Conservation (phyloP, 441 rosid species). For the Adansonia gregorii region DNA sequence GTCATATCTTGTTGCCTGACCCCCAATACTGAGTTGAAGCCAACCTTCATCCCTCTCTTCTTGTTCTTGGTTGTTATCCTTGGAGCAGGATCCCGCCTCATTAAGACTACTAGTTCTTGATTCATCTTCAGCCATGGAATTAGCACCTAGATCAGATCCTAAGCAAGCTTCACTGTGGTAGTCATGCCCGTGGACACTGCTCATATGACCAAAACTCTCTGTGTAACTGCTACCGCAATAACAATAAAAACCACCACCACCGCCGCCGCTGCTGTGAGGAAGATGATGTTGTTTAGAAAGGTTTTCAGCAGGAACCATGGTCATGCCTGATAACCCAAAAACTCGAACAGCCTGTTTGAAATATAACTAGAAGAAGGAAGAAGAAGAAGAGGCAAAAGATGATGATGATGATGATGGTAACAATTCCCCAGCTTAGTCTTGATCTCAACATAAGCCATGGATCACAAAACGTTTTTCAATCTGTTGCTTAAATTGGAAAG, state of each 20-base stretch:
- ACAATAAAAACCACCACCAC: constrained; percentile 29
- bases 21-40: constrained; percentile 83
- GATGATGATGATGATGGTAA: constrained; percentile 19
- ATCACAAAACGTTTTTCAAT: constrained; percentile 26
- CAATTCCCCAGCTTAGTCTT: constrained; percentile 26
- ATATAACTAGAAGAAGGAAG: constrained; percentile 16
- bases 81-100: constrained; percentile 60
- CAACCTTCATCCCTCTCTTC: constrained; percentile 57
- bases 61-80: constrained; percentile 45
- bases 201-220: constrained; percentile 48
- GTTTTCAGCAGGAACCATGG: constrained; percentile 73
- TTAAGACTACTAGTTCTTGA: constrained; percentile 67
- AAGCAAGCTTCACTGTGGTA: constrained; percentile 39
- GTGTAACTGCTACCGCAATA: constrained; percentile 35
- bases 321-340: constrained; percentile 48
- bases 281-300: constrained; percentile 38
- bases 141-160: constrained; percentile 60
- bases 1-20: constrained; percentile 36
- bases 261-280: constrained; percentile 22
- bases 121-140: constrained; percentile 85
- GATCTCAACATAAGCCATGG: constrained; percentile 50
- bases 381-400: neutral
- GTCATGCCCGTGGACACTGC: constrained; percentile 45
- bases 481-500: constrained; percentile 42
- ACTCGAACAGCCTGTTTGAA: constrained; percentile 33